Evolutionary conservation across 352 stramenopile genomes (phyloP), one percentile per base, ranked within the genome.

Genomic region (Phytophthora citrophthora): DNA sequence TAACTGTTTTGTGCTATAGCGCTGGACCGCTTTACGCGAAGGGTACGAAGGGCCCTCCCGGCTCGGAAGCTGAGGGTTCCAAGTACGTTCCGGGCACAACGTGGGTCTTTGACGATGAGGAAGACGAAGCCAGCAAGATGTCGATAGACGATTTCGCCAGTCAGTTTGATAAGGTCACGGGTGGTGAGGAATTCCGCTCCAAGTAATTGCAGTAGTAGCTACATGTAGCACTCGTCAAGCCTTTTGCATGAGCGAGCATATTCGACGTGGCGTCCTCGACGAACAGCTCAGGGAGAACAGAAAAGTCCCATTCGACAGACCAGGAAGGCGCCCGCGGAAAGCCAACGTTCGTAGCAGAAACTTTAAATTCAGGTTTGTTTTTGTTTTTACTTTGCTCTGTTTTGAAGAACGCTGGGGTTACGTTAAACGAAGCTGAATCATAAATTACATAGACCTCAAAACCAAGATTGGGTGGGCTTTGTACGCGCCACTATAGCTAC

Each of bases 31-130:
- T 95, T 43, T 95, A 94, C 55, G 86, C 88, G 40, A 91, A 90
- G 57, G 86, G 86, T 49, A 94, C 65, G 34, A 95, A 93, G 58
- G 65, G 87, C 1, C 84, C 84, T 3, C 61, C 82, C 9, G 85
- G 83, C 2, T 76, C 75, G 2, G 83, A 91, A 7, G 63, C 66
- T 0, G 86, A 95, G 50, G 74, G 52, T 45, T 88, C 86, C 32
- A 93, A 91, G 62, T 96, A 96, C 64, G 87, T 96, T 27, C 88
- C 88, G 12, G 88, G 88, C 24, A 96, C 88, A 44, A 96, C 88
- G 62, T 96, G 88, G 88, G 86, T 95, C 39, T 96, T 96, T 49
- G 88, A 96, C 59, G 86, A 95, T 53, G 88, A 95, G 32, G 86
- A 93, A 7, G 85, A 88, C 49, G 81, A 85, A 53, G 60, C 69